Base-by-base conservation (phyloP, 2,329 filamentous ascomycete species). In the Arthroderma sp. region DNA sequence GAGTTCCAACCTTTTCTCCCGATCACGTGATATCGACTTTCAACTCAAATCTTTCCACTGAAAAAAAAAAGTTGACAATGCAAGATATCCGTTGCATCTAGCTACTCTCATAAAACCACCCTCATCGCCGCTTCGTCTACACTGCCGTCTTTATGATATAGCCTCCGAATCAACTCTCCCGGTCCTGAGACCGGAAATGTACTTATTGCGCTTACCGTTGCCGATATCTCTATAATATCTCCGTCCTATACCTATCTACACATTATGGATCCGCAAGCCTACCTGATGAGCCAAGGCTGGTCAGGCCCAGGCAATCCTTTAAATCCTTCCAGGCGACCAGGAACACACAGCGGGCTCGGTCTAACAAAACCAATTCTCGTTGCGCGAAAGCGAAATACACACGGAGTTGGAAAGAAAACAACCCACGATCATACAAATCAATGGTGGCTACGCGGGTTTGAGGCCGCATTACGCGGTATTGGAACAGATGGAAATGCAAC, bases 361-460 rank as follows among this genome's bases (percentile, higher is more conserved):
- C 84, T 97, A 56, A 83, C 84, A 25, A 87, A 87, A 64, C 91
- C 91, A 4, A 80, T 97, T 28, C 82, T 95, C 38, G 80, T 95
- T 58, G 84, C 86, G 59, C 85, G 87, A 65, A 95, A 95, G 72
- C 80, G 85, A 65, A 87, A 95, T 70, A 75, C 86, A 81, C 78
- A 87, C 56, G 91, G 91, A 23, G 77, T 97, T 4, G 91, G 91
- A 56, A 84, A 87, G 68, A 89, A 88, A 70, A 81, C 81, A 63
- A 79, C 80, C 58, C 71, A 76, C 58, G 77, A 77, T 28, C 77
- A 81, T 33, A 78, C 79, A 58, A 91, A 96, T 68, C 90, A 95
- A 70, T 98, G 93, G 93, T 98, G 93, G 93, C 79, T 95, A 72
- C 86, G 88, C 59, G 93, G 93, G 9, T 96, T 95, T 64, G 91